phyloP scores from a whole-genome alignment of 2,329 filamentous ascomycete genomes.

The Saccharata proteae region DNA sequence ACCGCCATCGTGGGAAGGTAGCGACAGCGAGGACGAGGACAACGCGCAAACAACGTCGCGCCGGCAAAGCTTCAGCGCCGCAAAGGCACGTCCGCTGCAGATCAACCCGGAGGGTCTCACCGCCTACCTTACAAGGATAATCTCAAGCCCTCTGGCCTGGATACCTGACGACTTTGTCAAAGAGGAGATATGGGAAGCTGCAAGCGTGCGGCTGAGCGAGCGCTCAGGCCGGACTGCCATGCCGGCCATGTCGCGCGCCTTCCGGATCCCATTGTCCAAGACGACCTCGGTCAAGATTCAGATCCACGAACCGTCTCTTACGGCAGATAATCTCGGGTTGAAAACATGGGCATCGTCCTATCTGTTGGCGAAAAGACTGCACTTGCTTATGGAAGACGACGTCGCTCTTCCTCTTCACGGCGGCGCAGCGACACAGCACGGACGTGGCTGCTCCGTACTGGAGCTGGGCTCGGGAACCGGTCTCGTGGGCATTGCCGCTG shows the following conservation, averaged over 20 bases:
- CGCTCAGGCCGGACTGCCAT: slow-evolving; percentile 67
- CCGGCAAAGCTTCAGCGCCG: slow-evolving; percentile 3
- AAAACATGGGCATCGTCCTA: slow-evolving; percentile 96
- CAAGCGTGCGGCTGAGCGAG: slow-evolving; percentile 70
- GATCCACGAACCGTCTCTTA: slow-evolving; percentile 77
- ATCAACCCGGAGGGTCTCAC: slow-evolving; percentile 40
- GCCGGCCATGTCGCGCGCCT: slow-evolving; percentile 49
- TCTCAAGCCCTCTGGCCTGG: slow-evolving; percentile 57
- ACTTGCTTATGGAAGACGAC: slow-evolving; percentile 15
- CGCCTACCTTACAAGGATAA: slow-evolving; percentile 56
- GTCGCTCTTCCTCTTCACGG: slow-evolving; percentile 11
- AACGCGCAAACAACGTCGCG: slow-evolving; percentile 10
- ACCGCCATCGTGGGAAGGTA: slow-evolving; percentile 55
- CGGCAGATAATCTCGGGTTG: slow-evolving; percentile 74
- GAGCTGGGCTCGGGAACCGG: slow-evolving; percentile 88
- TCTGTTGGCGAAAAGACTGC: slow-evolving; percentile 63
- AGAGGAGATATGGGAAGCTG: slow-evolving; percentile 64
- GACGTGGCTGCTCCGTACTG: slow-evolving; percentile 33
- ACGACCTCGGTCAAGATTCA: slow-evolving; percentile 46
- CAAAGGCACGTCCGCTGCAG: slow-evolving; percentile 18
- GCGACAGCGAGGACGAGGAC: slow-evolving; percentile 26
- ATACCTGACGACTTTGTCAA: slow-evolving; percentile 52
- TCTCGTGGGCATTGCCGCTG: slow-evolving; percentile 76
- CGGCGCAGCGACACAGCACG: neutral
- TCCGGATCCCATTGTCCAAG: slow-evolving; percentile 39